Evolutionary conservation across 441 rosid species (phyloP).

Genomic region (Euphorbia schlechtendalii): DNA sequence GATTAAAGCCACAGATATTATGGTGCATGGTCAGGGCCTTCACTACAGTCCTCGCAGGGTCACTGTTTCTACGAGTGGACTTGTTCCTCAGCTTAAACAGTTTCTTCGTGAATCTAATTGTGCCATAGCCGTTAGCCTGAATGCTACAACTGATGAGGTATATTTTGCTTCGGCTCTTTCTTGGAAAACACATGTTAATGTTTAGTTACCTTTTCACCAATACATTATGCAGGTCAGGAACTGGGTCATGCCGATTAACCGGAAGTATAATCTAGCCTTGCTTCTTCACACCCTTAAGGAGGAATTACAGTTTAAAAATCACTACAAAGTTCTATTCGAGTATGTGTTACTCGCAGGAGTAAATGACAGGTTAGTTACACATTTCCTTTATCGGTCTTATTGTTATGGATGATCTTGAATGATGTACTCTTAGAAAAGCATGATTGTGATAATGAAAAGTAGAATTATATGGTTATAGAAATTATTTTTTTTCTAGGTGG

Average conservation of each 20-base stretch:
- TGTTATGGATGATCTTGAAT: no score
- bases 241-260: conserved; percentile 92
- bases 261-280: conserved; percentile 60
- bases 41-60: conserved; percentile 92
- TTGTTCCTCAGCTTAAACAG: conserved; percentile 77
- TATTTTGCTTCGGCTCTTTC: conserved; percentile 1
- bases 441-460: no score
- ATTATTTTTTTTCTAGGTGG: no score
- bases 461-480: no score
- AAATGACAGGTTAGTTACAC: conserved; percentile 26
- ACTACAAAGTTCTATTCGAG: conserved; percentile 79
- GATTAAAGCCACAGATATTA: conserved; percentile 68
- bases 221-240: conserved; percentile 60
- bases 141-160: conserved; percentile 96
- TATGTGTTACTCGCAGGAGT: conserved; percentile 80
- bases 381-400: background rate
- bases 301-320: conserved; percentile 50
- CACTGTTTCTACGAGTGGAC: conserved; percentile 89
- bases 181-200: conserved; percentile 9
- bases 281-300: conserved; percentile 76
- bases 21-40: conserved; percentile 86
- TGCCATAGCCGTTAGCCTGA: conserved; percentile 86
- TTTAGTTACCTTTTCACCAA: conserved; percentile 8
- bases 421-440: no score
- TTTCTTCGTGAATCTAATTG: conserved; percentile 72